Percentiles rank a stretch among this genome's conserved stretches.
Conservation (phyloP, 257 asterid species). For the Capsicum baccatum region DNA sequence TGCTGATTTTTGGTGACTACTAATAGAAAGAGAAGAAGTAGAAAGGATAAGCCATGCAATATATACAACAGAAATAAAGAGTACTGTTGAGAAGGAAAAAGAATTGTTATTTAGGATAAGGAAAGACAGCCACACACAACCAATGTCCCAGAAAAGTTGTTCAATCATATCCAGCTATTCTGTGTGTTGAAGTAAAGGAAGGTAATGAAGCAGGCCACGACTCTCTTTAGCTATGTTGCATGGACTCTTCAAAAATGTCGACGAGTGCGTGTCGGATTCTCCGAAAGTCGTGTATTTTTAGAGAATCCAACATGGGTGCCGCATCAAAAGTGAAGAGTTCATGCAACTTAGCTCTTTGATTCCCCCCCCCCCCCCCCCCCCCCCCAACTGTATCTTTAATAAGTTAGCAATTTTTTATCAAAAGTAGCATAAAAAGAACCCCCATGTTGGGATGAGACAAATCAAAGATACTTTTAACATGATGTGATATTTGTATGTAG, state of each 20-base stretch:
- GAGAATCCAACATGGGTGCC: too few relatives aligned
- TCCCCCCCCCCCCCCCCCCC: background rate
- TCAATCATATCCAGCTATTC: slow-evolving; percentile 47
- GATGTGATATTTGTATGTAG: background rate
- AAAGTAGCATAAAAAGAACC: slow-evolving; percentile 24
- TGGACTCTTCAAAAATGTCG: too few relatives aligned
- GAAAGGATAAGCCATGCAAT: slow-evolving; percentile 45
- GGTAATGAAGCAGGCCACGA: slow-evolving; percentile 66
- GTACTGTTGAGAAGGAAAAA: slow-evolving; percentile 23
- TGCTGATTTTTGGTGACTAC: slow-evolving; percentile 34
- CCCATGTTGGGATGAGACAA: background rate
- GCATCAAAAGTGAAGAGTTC: too few relatives aligned
- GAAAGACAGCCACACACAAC: slow-evolving; percentile 91
- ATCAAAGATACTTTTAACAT: background rate
- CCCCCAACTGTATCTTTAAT: background rate
- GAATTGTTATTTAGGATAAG: slow-evolving; percentile 62
- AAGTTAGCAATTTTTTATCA: slow-evolving; percentile 13
- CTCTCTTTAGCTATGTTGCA: background rate
- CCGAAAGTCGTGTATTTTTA: too few relatives aligned
- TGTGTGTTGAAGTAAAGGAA: slow-evolving; percentile 50
- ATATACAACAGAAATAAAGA: slow-evolving; percentile 42
- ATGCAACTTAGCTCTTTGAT: too few relatives aligned
- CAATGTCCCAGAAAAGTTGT: slow-evolving; percentile 56
- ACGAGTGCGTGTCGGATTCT: too few relatives aligned
- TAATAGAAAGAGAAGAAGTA: slow-evolving; percentile 52